Evolutionary conservation across 2,329 filamentous ascomycete species (phyloP), one percentile per base, ranked within the genome.

Genomic region (Fusarium sp.): DNA sequence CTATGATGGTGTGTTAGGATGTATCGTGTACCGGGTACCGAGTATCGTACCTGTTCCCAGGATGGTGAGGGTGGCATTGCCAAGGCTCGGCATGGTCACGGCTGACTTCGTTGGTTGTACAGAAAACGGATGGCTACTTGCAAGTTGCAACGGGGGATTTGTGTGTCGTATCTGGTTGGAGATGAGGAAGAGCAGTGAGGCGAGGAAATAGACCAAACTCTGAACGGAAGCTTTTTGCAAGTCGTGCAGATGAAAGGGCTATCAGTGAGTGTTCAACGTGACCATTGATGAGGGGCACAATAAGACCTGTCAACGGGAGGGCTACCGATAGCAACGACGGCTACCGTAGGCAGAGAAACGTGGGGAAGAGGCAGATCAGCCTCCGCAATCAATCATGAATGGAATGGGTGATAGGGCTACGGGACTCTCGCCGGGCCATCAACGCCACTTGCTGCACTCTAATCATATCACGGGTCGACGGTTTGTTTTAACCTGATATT

Each of bases 11-110:
- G 8, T 17, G 44, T 41, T 3, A 27, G 8, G 7, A 15, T 5
- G 1, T 6, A 13, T 1, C 2, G 0, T 11, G 6, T 25, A 19
- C 19, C 19, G 17, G 14, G 1, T 43, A 21, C 4, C 6, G 8
- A 21, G 11, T 21, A 4, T 7, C 54, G 6, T 58, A 66, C 68
- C 68, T 4, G 62, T 68, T 9, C 68, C 68, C 14, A 70, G 25
- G 42, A 70, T 63, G 13, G 68, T 70, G n/a, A 70, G 60, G 27
- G 66, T 68, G 17, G 59, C 52, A 53, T 66, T 63, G 44, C 51
- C 45, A 4, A 52, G 25, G 8, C 41, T 36, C n/a, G 57, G 36
- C 68, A 70, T 70, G 29, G 5, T 42, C 23, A 8, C 4, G 11
- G 31, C 21, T 31, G 17, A 13, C 21, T 4, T 41, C 48, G 21